Evolutionary conservation across 2,329 filamentous ascomycete species (phyloP).

Genomic region (Dothiorella sarmentorum): DNA sequence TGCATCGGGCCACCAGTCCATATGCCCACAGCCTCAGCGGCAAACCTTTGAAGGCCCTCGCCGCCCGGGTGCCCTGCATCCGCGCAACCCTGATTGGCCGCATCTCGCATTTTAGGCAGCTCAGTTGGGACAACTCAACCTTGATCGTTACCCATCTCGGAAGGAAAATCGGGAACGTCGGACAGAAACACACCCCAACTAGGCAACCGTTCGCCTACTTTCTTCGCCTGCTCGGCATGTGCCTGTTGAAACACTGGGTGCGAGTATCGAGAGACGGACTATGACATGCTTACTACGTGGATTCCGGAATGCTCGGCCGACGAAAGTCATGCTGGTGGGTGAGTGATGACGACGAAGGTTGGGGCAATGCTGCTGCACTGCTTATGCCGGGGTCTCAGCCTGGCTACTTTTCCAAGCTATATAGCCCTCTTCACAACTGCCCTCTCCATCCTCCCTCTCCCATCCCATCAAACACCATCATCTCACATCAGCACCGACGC

Average conservation of each 20-base stretch:
- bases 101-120: background rate
- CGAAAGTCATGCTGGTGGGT: background rate
- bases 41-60: background rate
- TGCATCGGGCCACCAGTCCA: conserved; percentile 1
- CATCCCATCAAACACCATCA: background rate
- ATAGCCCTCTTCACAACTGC: background rate
- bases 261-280: background rate
- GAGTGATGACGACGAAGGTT: conserved; percentile 6
- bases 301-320: conserved; percentile 3
- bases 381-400: background rate
- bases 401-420: background rate
- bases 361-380: conserved; percentile 1
- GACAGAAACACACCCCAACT: background rate
- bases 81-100: background rate
- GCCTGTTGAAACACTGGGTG: background rate
- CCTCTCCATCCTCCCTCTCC: background rate
- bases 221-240: background rate
- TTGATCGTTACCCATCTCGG: background rate
- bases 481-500: background rate
- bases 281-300: background rate
- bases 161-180: background rate
- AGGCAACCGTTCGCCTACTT: background rate
- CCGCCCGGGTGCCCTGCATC: background rate
- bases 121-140: background rate
- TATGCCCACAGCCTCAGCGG: conserved; percentile 9